Evolutionary conservation across 2,329 filamentous ascomycete species (phyloP), one percentile per base, ranked within the genome.

Genomic region (Scortechinia acanthostroma): DNA sequence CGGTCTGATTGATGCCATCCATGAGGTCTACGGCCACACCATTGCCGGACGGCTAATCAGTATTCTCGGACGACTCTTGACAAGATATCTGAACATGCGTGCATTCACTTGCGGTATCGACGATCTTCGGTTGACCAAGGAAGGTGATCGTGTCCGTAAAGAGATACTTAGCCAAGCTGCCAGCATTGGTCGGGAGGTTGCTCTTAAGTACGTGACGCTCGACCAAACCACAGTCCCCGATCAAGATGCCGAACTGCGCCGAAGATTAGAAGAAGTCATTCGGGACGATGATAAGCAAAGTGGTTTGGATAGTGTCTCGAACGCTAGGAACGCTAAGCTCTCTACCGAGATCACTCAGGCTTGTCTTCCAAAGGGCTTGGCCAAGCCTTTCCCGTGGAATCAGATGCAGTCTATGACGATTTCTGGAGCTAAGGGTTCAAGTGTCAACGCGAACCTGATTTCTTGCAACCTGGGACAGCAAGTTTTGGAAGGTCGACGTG

Each of bases 341-440:
- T 96, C 91, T 3, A 83, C 86, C 15, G 77, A 73, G 1, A 83
- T 97, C 40, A 95, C 91, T 6, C 73, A 73, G 42, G 77, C 78
- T 2, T 95, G 90, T 63, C 74, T 98, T 52, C 93, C 93, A 0
- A 66, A 70, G 17, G 89, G 88, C 35, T 77, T 98, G 21, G 82
- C 88, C 56, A 98, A 97, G 66, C 80, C 86, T 4, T 98, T 98
- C 64, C 93, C 93, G 1, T 86, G 85, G 58, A 98, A 98, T 58
- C 91, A 97, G 66, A 98, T 98, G 91, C 93, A 98, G 71, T 82
- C 88, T 52, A 98, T 98, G 93, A 98, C 93, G 19, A 86, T 85
- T 14, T 96, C 93, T 46, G 93, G 93, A 62, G 93, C 93, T 44
- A 98, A 98, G 69, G 93, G 93, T 60, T 86, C 80, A 45, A 73